These are phyloP conservation scores for Suhomyces emberorum DNA, from an alignment of 805 yeast species.

Conservation along the genomic window DNA sequence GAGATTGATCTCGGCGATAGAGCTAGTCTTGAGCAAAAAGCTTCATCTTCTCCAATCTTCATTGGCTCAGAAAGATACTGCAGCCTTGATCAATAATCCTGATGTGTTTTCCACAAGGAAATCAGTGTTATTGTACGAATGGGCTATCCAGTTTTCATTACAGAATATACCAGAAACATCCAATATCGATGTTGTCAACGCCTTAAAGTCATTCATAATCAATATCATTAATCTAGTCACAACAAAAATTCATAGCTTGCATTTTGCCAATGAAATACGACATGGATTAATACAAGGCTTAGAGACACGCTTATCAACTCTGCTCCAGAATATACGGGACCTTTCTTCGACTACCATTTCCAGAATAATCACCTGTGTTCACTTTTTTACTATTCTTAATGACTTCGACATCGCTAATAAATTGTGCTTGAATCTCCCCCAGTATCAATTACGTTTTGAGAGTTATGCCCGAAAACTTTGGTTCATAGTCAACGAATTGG, in stretches of 20 bases:
- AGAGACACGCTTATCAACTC: slow-evolving; percentile 13
- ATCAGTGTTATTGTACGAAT: slow-evolving; percentile 22
- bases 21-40: slow-evolving; percentile 31
- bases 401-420: slow-evolving; percentile 33
- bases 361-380: slow-evolving; percentile 17
- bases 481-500: slow-evolving; percentile 19
- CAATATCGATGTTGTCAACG: slow-evolving; percentile 14
- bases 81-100: slow-evolving; percentile 1
- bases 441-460: slow-evolving; percentile 27
- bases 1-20: slow-evolving; percentile 27
- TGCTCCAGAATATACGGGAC: slow-evolving; percentile 12
- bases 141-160: slow-evolving; percentile 28
- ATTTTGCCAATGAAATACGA: slow-evolving; percentile 21
- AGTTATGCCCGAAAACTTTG: slow-evolving; percentile 29
- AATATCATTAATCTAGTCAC: slow-evolving; percentile 29
- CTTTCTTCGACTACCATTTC: neutral
- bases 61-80: slow-evolving; percentile 15
- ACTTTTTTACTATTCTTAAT: slow-evolving; percentile 34
- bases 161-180: slow-evolving; percentile 19
- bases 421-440: slow-evolving; percentile 20
- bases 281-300: slow-evolving; percentile 15
- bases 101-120: too few relatives aligned
- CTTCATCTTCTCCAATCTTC: slow-evolving; percentile 22
- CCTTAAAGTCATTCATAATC: slow-evolving; percentile 32
- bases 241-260: slow-evolving; percentile 25